These are phyloP conservation scores for Lotmaria passim DNA, from an alignment of 208 protist genomes.

Conservation along the genomic window DNA sequence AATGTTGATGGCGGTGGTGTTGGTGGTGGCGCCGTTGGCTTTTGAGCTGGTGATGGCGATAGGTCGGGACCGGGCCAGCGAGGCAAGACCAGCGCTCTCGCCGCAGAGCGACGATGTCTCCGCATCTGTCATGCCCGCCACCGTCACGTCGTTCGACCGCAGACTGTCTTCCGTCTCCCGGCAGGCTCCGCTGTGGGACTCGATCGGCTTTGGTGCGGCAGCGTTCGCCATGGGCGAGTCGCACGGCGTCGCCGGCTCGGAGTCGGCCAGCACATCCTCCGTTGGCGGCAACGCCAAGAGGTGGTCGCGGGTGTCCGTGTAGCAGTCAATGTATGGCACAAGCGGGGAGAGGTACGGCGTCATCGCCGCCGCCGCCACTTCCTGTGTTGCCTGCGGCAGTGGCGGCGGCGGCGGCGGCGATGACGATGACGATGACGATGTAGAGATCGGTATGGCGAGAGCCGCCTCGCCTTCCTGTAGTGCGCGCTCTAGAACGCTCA, in stretches of 20 bases:
- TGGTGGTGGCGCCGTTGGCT: background rate
- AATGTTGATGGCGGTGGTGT: background rate
- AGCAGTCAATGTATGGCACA: background rate
- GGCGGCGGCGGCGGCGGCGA: background rate
- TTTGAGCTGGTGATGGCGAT: slow-evolving; percentile 1
- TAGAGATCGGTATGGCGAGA: background rate
- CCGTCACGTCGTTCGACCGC: slow-evolving; percentile 16
- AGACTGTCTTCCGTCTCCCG: too few relatives aligned
- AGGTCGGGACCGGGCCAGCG: background rate
- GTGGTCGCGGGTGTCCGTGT: background rate
- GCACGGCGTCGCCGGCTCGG: slow-evolving; percentile 8
- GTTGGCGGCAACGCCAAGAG: background rate
- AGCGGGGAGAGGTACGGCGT: background rate
- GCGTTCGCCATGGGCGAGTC: slow-evolving; percentile 16
- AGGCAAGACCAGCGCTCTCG: slow-evolving; percentile 3
- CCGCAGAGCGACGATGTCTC: slow-evolving; percentile 15
- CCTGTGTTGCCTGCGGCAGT: background rate
- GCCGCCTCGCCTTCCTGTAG: slow-evolving; percentile 28
- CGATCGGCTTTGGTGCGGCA: too few relatives aligned
- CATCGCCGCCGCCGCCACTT: background rate
- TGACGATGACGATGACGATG: background rate
- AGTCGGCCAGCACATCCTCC: background rate
- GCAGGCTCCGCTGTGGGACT: too few relatives aligned
- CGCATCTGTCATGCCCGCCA: slow-evolving; percentile 19
- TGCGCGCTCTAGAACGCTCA: slow-evolving; percentile 20